Evolutionary conservation across 1,284 basidiomycete genomes (phyloP), one percentile per base, ranked within the genome.

Genomic region (Pisolithus thermaeus): DNA sequence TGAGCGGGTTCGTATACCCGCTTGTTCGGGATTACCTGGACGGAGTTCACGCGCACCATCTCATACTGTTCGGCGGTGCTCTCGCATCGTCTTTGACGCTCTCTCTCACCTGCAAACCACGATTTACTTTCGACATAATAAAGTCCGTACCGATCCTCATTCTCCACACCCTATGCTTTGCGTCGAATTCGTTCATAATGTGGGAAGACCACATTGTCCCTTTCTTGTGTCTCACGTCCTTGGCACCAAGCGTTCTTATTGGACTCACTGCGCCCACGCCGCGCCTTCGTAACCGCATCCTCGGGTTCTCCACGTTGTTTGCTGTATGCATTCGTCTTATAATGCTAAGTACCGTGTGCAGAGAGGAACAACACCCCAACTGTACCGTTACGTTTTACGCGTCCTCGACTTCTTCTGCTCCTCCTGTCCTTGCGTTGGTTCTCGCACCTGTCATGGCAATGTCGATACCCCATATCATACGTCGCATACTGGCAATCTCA

Each of bases 171-270:
- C 50, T 87, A 4, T 75, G 84, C 3, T 92, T 93, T 67, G 78
- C 87, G 12, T 94, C 92, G 25, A 99, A 98, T 72, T 97, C 93
- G 0, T 97, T 92, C 72, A 90, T 90, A 30, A 83, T 99, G 65
- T 97, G 93, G 90, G 97, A 99, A 77, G 95, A 98, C 66, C 79
- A 80, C 35, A 75, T 92, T 49, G 76, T 90, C 7, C 79, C 82
- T 2, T 94, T 85, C 75, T 77, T 97, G 48, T 73, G 87, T 47
- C 67, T 85, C 46, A 78, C 88, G 12, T 75, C 85, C 42, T 68
- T 90, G 35, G 69, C 81, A 25, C 76, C 85, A 0, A 72, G 76
- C 54, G 70, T 84, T 58, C 67, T 84, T 2, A 71, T 72, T 20
- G 87, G 88, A 0, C 70, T 87, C 38, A 72, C 75, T 1, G 86